These are phyloP conservation scores for Penicillium palitans DNA, from an alignment of 2,329 filamentous ascomycete genomes.

Conservation along the genomic window DNA sequence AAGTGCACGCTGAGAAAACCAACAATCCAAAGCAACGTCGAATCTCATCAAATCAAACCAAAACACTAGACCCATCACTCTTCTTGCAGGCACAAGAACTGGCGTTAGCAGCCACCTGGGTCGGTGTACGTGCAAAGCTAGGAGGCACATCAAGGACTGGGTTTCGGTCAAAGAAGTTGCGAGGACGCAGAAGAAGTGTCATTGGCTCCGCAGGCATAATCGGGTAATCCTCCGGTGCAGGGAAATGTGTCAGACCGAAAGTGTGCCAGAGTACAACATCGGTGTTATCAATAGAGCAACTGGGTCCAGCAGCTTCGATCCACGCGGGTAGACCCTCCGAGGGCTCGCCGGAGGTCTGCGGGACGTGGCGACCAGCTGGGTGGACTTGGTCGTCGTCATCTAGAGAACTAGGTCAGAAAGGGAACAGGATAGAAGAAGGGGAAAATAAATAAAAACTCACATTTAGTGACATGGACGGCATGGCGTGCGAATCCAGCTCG, in stretches of 20 bases:
- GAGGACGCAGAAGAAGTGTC: constrained; percentile 72
- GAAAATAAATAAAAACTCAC: constrained; percentile 53
- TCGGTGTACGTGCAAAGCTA: constrained; percentile 71
- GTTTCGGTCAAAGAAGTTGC: constrained; percentile 80
- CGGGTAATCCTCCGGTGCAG: constrained; percentile 85
- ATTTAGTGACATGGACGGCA: constrained; percentile 84
- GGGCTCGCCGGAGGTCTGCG: constrained; percentile 80
- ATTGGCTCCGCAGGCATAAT: constrained; percentile 89
- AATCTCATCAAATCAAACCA: constrained; percentile 29
- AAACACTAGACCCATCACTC: constrained; percentile 41
- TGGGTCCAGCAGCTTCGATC: constrained; percentile 66
- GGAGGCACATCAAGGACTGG: constrained; percentile 80
- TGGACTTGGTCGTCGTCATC: constrained; percentile 80
- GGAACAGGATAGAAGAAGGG: background rate
- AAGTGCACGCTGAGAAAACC: background rate
- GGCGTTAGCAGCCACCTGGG: constrained; percentile 57
- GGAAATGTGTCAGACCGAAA: constrained; percentile 88
- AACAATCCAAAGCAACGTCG: background rate
- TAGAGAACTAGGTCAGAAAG: constrained; percentile 35
- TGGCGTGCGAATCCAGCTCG: constrained; percentile 84
- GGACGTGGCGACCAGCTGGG: constrained; percentile 82
- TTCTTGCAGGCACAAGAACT: constrained; percentile 39
- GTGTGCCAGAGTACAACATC: constrained; percentile 93
- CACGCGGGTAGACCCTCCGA: constrained; percentile 71
- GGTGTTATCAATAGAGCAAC: constrained; percentile 70